These are phyloP conservation scores for Cupressus sempervirens DNA, from an alignment of 75 land plant species.

Conservation along the genomic window DNA sequence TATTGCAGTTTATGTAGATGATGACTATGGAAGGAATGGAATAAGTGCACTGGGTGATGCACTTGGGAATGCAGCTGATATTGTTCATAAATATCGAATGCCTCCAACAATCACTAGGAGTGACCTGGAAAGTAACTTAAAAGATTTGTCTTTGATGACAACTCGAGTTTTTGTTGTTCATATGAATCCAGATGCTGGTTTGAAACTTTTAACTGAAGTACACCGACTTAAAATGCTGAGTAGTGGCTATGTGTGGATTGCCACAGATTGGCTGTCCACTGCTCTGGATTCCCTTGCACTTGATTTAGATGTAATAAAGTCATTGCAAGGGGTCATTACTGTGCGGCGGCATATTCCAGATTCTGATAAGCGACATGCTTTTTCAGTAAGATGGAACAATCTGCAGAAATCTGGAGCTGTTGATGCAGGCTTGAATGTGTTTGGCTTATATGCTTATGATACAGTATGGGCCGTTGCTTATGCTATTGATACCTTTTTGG, in stretches of 20 bases:
- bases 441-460: conserved; percentile 76
- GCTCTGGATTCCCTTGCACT: conserved; percentile 24
- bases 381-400: conserved; percentile 44
- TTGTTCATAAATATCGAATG: conserved; percentile 24
- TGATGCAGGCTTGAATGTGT: conserved; percentile 31
- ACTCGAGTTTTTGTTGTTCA: conserved; percentile 76
- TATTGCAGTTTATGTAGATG: conserved; percentile 53
- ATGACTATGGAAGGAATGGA: conserved; percentile 73
- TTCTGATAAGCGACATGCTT: conserved; percentile 37
- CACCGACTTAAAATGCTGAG: conserved; percentile 51
- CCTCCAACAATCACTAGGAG: conserved; percentile 11
- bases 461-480: conserved; percentile 55
- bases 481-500: conserved; percentile 49
- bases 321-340: conserved; percentile 67
- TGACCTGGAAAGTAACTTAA: conserved; percentile 43
- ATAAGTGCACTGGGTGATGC: conserved; percentile 50
- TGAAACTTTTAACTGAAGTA: conserved; percentile 44
- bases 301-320: conserved; percentile 24
- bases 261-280: conserved; percentile 53
- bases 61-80: conserved; percentile 40
- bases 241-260: conserved; percentile 74
- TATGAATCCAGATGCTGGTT: conserved; percentile 38
- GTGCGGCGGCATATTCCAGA: conserved; percentile 57
- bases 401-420: conserved; percentile 8
- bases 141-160: conserved; percentile 56